Evolutionary conservation across 2,329 filamentous ascomycete genomes (phyloP), one percentile per base, ranked within the genome.

Genomic region (Scedosporium boydii): DNA sequence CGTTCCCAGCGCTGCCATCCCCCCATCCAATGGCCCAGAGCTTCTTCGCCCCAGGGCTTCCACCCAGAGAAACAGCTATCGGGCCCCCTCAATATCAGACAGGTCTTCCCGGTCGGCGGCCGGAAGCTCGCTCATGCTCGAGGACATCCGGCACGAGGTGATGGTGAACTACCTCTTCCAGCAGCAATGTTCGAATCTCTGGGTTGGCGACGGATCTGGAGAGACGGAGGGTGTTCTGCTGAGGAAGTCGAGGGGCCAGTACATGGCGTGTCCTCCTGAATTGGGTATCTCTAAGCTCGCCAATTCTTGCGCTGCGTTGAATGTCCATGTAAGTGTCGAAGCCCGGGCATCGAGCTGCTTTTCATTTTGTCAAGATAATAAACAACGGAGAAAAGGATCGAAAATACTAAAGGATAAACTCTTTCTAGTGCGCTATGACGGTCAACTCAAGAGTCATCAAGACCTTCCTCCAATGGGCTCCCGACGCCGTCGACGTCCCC

Each of bases 81-180:
- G 82, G 18, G 79, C 81, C 59, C 77, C 78, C 66, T 87, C 83
- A 0, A 70, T 82, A 38, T 81, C 80, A 0, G 79, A 72, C 29
- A 75, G 72, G 51, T 83, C 81, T n/a, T 72, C 73, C 16, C 72
- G 72, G 29, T 74, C 72, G 12, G 29, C 56, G 27, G 27, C 18
- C 26, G 73, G 73, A 58, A 84, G 80, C 69, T 84, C 82, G 46
- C 74, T 81, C 63, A 81, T 87, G 64, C 73, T 89, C 10, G 87
- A 90, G 64, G 87, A 90, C 65, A 88, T 91, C 74, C 90, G 88
- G 73, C 87, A 91, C 69, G 89, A 92, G 73, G 87, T 92, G 64
- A 92, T 92, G 88, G 88, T 90, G 64, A 91, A 90, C 74, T 91
- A 90, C 71, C 78, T 93, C 27, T 91, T 91, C 73, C 89, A 92